Percentiles rank a stretch among this genome's conserved stretches.
phyloP scores from a whole-genome alignment of 2,329 filamentous ascomycete genomes.

The Davidsoniella neocaledoniae region DNA sequence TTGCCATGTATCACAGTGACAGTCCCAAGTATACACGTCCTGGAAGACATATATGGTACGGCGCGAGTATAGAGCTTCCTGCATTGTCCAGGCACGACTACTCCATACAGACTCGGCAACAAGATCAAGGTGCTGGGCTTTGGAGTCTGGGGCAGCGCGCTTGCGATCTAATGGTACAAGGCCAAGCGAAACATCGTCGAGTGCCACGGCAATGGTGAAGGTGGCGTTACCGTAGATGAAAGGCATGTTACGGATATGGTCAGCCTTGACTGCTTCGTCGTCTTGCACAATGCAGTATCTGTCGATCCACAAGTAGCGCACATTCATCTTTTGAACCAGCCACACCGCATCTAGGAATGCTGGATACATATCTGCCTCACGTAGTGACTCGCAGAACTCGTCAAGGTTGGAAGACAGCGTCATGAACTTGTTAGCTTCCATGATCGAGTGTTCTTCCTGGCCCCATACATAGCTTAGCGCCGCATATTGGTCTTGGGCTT shows the following conservation, averaged over 20 bases:
- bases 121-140: slow-evolving; percentile 22
- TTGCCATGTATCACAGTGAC: slow-evolving; percentile 28
- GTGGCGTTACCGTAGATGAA: slow-evolving; percentile 28
- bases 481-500: slow-evolving; percentile 25
- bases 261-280: slow-evolving; percentile 23
- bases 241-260: slow-evolving; percentile 28
- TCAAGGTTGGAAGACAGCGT: slow-evolving; percentile 23
- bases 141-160: slow-evolving; percentile 15
- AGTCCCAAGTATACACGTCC: slow-evolving; percentile 28
- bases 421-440: slow-evolving; percentile 18
- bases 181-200: slow-evolving; percentile 24
- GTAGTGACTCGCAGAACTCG: slow-evolving; percentile 21
- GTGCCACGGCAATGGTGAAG: slow-evolving; percentile 27
- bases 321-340: slow-evolving; percentile 26
- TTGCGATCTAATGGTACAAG: slow-evolving; percentile 22
- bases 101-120: slow-evolving; percentile 24
- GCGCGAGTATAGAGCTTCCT: slow-evolving; percentile 27
- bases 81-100: slow-evolving; percentile 27
- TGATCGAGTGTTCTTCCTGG: slow-evolving; percentile 15
- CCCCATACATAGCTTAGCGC: slow-evolving; percentile 31
- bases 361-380: slow-evolving; percentile 24
- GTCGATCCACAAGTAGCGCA: slow-evolving; percentile 31
- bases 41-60: slow-evolving; percentile 28
- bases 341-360: slow-evolving; percentile 29
- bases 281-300: slow-evolving; percentile 29